Conservation (phyloP, 1,284 basidiomycete genomes). For the Leccinum subrobustum region DNA sequence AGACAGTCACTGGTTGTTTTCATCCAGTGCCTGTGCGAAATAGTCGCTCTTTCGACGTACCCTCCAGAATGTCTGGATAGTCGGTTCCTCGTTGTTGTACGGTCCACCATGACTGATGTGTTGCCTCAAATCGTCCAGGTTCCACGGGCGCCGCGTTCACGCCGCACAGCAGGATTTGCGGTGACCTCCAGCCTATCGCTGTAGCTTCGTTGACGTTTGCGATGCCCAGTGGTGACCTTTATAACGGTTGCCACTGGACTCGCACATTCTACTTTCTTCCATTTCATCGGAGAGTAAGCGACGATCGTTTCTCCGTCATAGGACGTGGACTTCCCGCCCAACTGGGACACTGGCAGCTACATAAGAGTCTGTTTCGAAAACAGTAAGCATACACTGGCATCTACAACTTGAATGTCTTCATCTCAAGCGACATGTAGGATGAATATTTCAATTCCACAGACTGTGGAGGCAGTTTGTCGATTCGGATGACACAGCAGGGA, state of each 20-base stretch:
- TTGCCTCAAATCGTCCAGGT: conserved; percentile 74
- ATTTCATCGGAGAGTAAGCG: not conserved
- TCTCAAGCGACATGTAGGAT: too few relatives aligned
- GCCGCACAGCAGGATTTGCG: conserved; percentile 79
- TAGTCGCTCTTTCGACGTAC: conserved; percentile 34
- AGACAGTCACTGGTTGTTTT: not conserved
- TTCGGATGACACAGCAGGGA: too few relatives aligned
- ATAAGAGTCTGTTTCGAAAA: too few relatives aligned
- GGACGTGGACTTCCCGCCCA: not conserved
- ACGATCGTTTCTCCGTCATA: not conserved
- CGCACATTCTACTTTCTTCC: not conserved
- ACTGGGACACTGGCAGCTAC: not conserved
- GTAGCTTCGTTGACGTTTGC: not conserved
- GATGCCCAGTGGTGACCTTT: not conserved
- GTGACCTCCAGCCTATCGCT: not conserved
- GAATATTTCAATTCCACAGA: too few relatives aligned
- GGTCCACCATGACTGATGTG: conserved; percentile 81
- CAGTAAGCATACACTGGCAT: too few relatives aligned
- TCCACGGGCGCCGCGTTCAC: conserved; percentile 76
- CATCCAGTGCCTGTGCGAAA: not conserved
- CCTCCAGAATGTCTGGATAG: conserved; percentile 78
- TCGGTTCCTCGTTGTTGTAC: conserved; percentile 66
- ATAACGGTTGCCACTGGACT: not conserved
- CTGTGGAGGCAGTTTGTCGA: too few relatives aligned
- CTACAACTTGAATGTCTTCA: too few relatives aligned